Percentiles rank a stretch among this genome's conserved stretches.
phyloP scores from a whole-genome alignment of 2,329 filamentous ascomycete genomes.

The Pezicula rhizophila region DNA sequence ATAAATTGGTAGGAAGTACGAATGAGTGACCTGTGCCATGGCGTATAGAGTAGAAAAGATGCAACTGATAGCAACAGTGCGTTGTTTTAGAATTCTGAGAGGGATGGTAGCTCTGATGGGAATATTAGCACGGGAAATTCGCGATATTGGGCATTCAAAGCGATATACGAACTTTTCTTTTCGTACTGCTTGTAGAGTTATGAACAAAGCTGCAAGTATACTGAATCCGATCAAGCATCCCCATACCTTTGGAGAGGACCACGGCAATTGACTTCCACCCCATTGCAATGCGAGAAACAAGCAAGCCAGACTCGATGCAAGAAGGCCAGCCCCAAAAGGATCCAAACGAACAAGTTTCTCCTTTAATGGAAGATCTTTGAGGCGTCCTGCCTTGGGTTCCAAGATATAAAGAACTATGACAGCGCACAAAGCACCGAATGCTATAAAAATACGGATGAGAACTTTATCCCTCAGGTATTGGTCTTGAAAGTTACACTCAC shows the following conservation, averaged over 20 bases:
- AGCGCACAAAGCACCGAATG: conserved; percentile 29
- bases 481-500: conserved; percentile 25
- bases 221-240: conserved; percentile 32
- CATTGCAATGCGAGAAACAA: conserved; percentile 39
- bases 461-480: background rate
- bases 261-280: conserved; percentile 35
- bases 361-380: conserved; percentile 28
- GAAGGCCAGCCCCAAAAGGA: conserved; percentile 33
- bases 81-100: background rate
- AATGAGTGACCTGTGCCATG: background rate
- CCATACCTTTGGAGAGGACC: conserved; percentile 32
- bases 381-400: conserved; percentile 17
- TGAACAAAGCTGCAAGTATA: conserved; percentile 24
- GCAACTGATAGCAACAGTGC: background rate
- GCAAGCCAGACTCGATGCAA: conserved; percentile 35
- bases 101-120: background rate
- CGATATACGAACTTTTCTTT: background rate
- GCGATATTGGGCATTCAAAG: background rate
- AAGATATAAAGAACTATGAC: conserved; percentile 34
- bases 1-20: conserved; percentile 5
- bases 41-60: background rate
- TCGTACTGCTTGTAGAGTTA: conserved; percentile 5
- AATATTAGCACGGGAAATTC: background rate
- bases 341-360: conserved; percentile 42
- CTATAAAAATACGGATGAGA: background rate